A percentile compares a stretch with the other conserved stretches of the same genome.
Evolutionary conservation across 495 filamentous ascomycete species (phyloP).

Genomic region (Xylaria bambusicola): DNA sequence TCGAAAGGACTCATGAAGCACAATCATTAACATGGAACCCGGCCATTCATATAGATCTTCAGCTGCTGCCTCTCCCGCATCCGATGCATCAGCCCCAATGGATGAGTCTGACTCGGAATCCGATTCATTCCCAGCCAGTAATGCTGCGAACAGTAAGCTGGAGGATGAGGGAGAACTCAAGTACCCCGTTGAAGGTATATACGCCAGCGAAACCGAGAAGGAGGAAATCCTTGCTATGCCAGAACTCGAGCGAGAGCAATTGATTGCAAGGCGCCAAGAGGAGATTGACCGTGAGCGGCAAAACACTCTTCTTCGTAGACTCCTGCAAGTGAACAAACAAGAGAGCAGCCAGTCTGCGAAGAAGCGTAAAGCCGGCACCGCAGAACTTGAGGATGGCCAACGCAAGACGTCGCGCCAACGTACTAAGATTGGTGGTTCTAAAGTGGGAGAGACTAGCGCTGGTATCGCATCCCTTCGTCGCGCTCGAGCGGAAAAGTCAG

Average conservation of each 20-base stretch:
- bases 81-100: constrained; percentile 83
- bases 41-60: constrained; percentile 18
- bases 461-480: constrained; percentile 83
- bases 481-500: constrained; percentile 79
- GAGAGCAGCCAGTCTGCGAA: constrained; percentile 51
- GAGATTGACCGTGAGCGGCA: constrained; percentile 78
- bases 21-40: constrained; percentile 9
- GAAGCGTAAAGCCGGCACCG: constrained; percentile 78
- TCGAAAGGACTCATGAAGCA: background rate
- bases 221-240: constrained; percentile 81
- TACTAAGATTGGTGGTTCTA: constrained; percentile 73
- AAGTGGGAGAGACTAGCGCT: constrained; percentile 73
- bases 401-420: constrained; percentile 83
- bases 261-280: constrained; percentile 85
- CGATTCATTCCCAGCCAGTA: constrained; percentile 49
- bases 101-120: constrained; percentile 82
- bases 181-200: constrained; percentile 88
- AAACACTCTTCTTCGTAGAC: constrained; percentile 78
- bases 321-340: constrained; percentile 43
- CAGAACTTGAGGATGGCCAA: constrained; percentile 68
- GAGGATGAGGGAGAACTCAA: constrained; percentile 63
- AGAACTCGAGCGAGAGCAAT: constrained; percentile 84
- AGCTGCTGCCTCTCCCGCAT: constrained; percentile 62
- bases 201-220: constrained; percentile 76
- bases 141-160: constrained; percentile 46